Evolutionary conservation across 2,329 filamentous ascomycete genomes (phyloP).

Genomic region (Aureobasidium sp.): DNA sequence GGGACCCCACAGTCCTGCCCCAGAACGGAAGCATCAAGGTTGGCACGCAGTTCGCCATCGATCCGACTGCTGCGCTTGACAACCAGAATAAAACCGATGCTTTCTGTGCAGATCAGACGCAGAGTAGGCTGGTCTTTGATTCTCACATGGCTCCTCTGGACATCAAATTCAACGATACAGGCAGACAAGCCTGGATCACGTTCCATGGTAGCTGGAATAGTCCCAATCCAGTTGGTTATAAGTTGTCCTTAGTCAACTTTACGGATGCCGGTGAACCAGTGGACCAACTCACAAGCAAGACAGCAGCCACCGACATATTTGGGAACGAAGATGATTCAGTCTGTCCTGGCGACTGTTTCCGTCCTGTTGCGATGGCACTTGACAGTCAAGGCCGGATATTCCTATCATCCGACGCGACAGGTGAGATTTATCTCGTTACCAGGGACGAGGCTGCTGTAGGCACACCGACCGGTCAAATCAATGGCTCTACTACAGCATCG

Average conservation of each 20-base stretch:
- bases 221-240: constrained; percentile 41
- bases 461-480: not conserved
- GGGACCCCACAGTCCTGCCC: constrained; percentile 47
- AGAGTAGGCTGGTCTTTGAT: constrained; percentile 49
- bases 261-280: constrained; percentile 35
- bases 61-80: constrained; percentile 20
- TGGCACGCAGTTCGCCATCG: constrained; percentile 44
- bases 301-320: constrained; percentile 43
- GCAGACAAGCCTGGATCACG: constrained; percentile 52
- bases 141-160: constrained; percentile 66
- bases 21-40: constrained; percentile 35
- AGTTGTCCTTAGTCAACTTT: constrained; percentile 40
- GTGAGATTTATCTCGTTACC: constrained; percentile 52
- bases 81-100: constrained; percentile 40
- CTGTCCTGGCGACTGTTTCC: constrained; percentile 52
- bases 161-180: constrained; percentile 56
- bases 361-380: constrained; percentile 52
- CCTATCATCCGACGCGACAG: constrained; percentile 54
- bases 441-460: not conserved
- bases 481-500: no score
- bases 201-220: constrained; percentile 64
- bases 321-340: constrained; percentile 43
- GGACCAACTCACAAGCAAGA: constrained; percentile 37
- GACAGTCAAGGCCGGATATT: constrained; percentile 47
- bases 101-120: constrained; percentile 32